Conservation (phyloP, 139 green algal genomes). For the Asterochloris erici region DNA sequence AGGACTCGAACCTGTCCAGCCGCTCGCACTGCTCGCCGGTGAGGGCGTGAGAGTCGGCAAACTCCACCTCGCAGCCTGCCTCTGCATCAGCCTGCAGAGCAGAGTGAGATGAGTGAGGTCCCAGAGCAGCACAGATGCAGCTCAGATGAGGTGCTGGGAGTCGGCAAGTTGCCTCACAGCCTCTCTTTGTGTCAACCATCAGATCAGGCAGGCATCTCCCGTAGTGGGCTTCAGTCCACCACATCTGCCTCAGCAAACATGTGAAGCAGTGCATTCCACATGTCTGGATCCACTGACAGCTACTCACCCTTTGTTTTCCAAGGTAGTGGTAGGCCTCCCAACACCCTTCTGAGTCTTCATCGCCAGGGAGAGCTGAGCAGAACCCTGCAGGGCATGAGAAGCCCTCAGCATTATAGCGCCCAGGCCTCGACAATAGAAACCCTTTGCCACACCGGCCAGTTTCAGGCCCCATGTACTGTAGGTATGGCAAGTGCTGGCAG, state of each 20-base stretch:
- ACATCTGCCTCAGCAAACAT: neutral
- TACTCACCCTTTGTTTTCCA: constrained; percentile 11
- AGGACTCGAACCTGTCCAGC: constrained; percentile 12
- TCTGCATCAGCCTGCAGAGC: constrained; percentile 13
- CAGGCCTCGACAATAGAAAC: too few relatives aligned
- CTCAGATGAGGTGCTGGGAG: neutral
- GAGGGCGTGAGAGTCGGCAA: neutral
- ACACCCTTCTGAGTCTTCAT: constrained; percentile 20
- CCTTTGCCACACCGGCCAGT: too few relatives aligned
- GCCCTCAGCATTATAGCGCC: too few relatives aligned
- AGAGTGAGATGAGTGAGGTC: neutral
- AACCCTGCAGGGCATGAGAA: neutral
- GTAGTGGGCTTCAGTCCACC: neutral
- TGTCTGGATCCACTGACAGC: too few relatives aligned
- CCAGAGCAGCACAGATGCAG: neutral
- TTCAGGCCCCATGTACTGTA: too few relatives aligned
- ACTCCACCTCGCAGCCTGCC: constrained; percentile 12
- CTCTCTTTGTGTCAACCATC: neutral
- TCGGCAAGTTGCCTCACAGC: neutral
- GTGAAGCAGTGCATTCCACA: neutral
- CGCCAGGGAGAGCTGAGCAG: constrained; percentile 5
- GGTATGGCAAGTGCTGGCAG: too few relatives aligned
- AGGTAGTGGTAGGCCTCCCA: constrained; percentile 9
- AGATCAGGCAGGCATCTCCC: neutral
- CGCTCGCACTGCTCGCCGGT: constrained; percentile 1